Evolutionary conservation across 441 rosid species (phyloP), one percentile per base, ranked within the genome.

Genomic region (Gossypium lobatum): DNA sequence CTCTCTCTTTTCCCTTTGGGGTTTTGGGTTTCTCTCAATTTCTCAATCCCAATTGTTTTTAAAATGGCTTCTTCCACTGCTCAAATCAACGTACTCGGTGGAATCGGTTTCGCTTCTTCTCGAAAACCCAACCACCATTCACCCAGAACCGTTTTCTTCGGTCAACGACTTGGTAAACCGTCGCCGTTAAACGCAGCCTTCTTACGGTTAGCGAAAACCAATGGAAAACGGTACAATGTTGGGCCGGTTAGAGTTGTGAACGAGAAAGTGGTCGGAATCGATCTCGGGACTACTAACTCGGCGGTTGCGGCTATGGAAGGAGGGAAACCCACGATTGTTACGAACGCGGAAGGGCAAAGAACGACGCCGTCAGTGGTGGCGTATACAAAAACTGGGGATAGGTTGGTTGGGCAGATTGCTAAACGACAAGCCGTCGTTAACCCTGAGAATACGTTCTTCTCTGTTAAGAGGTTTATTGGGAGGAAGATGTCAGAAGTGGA

Each of bases 301-400:
- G 96, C 97, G 0, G 99, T 91, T 55, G 99, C 98, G 13, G 99
- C 96, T 0, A 93, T 93, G 97, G 98, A 95, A 76, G 99, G 98
- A 68, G 97, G 98, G 26, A 85, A 95, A 78, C 98, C 97, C 4
- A 92, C 96, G 16, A 95, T 95, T 53, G 97, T 95, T 21, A 88
- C 97, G 0, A 92, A 95, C 76, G 92, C 89, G 0, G 98, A 95
- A 78, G 98, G 99, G 21, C 99, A 95, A 78, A 84, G 98, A 60
- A 95, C 98, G 42, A 95, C 97, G 10, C 96, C 98, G 0, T 91
- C 98, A 0, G 97, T 93, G 13, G 98, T 95, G 69, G 98, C 99
- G 0, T 95, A 95, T 70, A 89, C 99, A 0, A 95, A 93, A 76
- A 83, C 58, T 23, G 98, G 98, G 20, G 99, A 95, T 46, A 71